Base-by-base conservation (phyloP, 2,329 filamentous ascomycete genomes). In the Mollisiaceae sp. region DNA sequence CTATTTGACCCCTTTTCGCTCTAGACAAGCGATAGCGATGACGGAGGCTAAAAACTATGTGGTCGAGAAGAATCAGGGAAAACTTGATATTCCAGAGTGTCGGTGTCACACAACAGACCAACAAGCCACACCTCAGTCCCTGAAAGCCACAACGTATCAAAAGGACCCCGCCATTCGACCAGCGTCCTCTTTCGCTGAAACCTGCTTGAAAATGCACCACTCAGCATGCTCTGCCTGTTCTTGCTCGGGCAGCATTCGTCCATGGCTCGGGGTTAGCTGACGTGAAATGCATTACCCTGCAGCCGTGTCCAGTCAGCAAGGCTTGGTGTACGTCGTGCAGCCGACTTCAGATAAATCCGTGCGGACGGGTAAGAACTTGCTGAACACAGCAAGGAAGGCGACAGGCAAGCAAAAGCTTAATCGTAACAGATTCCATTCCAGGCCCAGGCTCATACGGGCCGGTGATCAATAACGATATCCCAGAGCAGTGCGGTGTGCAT, bases 111-210 rank as follows among this genome's bases (percentile, higher is more conserved):
- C 27, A 32, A 54, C 22, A 50, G n/a, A 8, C 20, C 22, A 4
- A 15, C 14, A 27, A 54, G 50, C 50, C 50, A 54, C 50, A 35
- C 50, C 24, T 35, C 12, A 54, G 50, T 22, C 45, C 45, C 45
- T 50, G 45, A 22, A 50, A 50, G 45, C 45, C 45, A 50, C 45
- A 50, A 24, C 15, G 45, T 50, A 6, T 50, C 45, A n/a, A 9
- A 50, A 22, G 5, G 8, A 54, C 50, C 50, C 50, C 50, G 50
- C 50, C 27, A 54, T 54, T 54, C 50, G 50, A n/a, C 24, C 14
- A 54, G n/a, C 45, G 2, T 8, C 11, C n/a, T 22, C n/a, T 2
- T 22, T n/a, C 11, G n/a, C 45, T 20, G 45, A n/a, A 50, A 15
- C 15, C 6, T 41, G 38, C 38, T 41, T 41, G 11, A 18, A 20